Evolutionary conservation across 352 stramenopile species (phyloP), one percentile per base, ranked within the genome.

Genomic region (Elongisporangium undulatum): DNA sequence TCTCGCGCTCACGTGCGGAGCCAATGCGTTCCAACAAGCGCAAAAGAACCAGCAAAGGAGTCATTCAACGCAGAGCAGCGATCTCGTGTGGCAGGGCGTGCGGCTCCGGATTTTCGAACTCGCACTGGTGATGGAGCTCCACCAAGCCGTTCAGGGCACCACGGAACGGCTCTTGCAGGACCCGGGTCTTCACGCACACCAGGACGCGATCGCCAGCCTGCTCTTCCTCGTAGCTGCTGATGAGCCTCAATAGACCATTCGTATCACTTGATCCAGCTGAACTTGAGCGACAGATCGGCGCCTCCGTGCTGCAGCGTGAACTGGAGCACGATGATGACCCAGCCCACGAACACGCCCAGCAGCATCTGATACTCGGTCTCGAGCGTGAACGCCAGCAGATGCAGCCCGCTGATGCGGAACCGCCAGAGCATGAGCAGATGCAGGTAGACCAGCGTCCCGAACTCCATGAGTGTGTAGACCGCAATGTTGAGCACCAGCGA

Each of bases 41-140:
- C 29, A 67, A 10, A 20, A n/a, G n/a, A 19, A 29, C 2, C 34
- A 24, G 22, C 16, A 24, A 19, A 15, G 22, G 19, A n/a, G 22
- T 21, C 0, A 13, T 19, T 23, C 50, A 6, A 59, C n/a, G 16
- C 48, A 61, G 26, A 34, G 49, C 17, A 57, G 39, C 21, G 61
- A 63, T 19, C 51, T 85, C 10, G 38, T 82, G 13, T 85, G 75
- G 75, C 75, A 85, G 24, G 76, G 61, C 22, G 67, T 66, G 17
- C 62, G 76, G 15, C 62, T 83, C 34, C 71, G 74, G 23, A 70
- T 79, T 48, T 79, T 82, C n/a, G 76, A 83, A 51, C 55, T 81
- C 21, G 55, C 66, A 4, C 19, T 55, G 9, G 26, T 59, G 0
- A 52, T 69, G 6, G 5, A 58, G 2, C 56, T 81, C 2, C 9